Percentiles rank a stretch among this genome's conserved stretches.
Conservation (phyloP, 129 eudicot species). For the Flaveria robusta region DNA sequence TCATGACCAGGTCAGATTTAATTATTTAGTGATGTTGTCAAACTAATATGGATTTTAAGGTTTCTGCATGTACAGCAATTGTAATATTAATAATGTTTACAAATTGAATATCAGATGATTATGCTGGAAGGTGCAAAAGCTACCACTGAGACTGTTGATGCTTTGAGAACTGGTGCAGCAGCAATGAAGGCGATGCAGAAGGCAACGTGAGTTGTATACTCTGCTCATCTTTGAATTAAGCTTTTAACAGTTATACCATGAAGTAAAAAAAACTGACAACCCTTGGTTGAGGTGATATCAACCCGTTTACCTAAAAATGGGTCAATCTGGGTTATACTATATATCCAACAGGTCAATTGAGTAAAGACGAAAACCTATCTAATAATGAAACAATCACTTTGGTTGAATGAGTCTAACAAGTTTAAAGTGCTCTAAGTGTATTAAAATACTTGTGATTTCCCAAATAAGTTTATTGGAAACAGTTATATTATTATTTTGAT, state of each 20-base stretch:
- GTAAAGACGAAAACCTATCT: background rate
- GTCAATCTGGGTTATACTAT: background rate
- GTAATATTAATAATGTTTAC: background rate
- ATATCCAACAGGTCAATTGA: background rate
- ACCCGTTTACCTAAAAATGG: background rate
- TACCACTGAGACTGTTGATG: slow-evolving; percentile 48
- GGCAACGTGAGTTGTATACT: slow-evolving; percentile 41
- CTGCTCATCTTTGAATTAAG: slow-evolving; percentile 7
- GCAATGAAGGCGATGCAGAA: slow-evolving; percentile 54
- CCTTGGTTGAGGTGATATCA: background rate
- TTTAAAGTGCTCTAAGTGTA: background rate
- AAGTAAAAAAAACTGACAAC: background rate
- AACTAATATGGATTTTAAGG: background rate
- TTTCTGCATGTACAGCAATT: slow-evolving; percentile 2
- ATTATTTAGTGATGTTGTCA: background rate
- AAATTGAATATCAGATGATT: slow-evolving; percentile 38
- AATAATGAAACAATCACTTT: background rate
- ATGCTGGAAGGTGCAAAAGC: slow-evolving; percentile 49
- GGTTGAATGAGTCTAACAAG: background rate
- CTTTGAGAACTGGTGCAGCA: slow-evolving; percentile 46
- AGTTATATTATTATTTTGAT: background rate
- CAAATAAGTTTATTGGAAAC: background rate
- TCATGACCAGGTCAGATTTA: slow-evolving; percentile 40
- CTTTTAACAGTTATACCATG: background rate
- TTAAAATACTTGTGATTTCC: background rate